A percentile compares a stretch with the other conserved stretches of the same genome.
These are phyloP conservation scores for Leersia perrieri DNA, from an alignment of 176 grass and related monocot species.

Conservation along the genomic window DNA sequence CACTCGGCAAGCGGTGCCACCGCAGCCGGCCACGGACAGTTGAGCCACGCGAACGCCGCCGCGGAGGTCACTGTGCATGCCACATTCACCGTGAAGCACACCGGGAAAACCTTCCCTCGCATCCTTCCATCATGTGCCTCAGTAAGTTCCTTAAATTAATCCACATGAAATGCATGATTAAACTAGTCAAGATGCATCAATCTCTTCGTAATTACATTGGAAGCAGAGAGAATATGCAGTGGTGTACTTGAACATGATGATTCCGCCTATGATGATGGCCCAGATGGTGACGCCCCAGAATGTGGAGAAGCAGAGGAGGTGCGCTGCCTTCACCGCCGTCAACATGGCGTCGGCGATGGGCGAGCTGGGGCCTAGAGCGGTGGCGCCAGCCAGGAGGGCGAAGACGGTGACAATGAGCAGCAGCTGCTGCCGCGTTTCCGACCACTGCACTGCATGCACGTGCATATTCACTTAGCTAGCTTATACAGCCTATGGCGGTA, in stretches of 20 bases:
- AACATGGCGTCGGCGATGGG: no score
- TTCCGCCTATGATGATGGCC: conserved; percentile 26
- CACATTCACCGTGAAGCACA: conserved; percentile 66
- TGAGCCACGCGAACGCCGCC: conserved; percentile 78
- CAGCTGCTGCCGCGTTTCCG: no score
- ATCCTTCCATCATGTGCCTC: conserved; percentile 81
- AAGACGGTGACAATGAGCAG: no score
- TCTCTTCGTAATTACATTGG: not conserved
- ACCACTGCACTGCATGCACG: no score
- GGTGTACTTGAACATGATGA: not conserved
- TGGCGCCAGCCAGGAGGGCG: no score
- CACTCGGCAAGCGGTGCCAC: conserved; percentile 50
- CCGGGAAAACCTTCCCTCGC: conserved; percentile 92
- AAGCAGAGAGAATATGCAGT: not conserved
- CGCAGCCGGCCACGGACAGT: conserved; percentile 74
- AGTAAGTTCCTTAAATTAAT: conserved; percentile 50
- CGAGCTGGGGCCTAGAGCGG: no score
- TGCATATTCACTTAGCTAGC: no score
- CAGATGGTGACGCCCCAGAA: conserved; percentile 49
- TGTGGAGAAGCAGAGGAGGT: conserved; percentile 78
- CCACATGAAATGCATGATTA: no score
- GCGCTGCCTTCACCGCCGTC: conserved; percentile 51
- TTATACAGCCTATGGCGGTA: no score
- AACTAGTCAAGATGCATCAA: no score
- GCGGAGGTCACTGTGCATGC: conserved; percentile 66